Evolutionary conservation across 345 rosid species (phyloP).

Genomic region (Anastatica hierochuntica): DNA sequence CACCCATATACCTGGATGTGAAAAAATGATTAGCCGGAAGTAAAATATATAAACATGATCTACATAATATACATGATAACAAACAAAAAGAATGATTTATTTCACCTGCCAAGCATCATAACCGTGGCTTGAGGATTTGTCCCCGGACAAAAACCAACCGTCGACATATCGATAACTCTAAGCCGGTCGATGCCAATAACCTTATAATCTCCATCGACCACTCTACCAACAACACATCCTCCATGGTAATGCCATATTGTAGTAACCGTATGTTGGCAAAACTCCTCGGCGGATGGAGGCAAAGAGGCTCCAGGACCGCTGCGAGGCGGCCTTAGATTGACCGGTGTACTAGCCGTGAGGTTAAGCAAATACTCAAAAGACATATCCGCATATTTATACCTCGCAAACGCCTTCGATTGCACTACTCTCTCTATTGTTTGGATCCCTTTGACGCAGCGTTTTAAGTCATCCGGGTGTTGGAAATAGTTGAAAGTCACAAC

Average conservation of each 20-base stretch:
- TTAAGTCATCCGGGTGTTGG: constrained; percentile 44
- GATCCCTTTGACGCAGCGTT: constrained; percentile 51
- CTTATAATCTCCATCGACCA: constrained; percentile 57
- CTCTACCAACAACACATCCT: constrained; percentile 73
- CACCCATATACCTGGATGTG: constrained; percentile 72
- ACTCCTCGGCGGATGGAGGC: constrained; percentile 40
- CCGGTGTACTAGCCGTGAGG: constrained; percentile 39
- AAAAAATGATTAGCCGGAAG: neutral
- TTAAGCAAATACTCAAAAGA: constrained; percentile 33
- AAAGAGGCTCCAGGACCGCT: constrained; percentile 36
- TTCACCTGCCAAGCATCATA: constrained; percentile 97
- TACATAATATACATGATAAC: neutral
- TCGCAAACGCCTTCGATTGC: constrained; percentile 39
- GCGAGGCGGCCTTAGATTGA: constrained; percentile 62
- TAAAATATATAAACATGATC: neutral
- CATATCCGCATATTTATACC: constrained; percentile 28
- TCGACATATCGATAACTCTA: constrained; percentile 77
- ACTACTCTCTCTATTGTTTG: constrained; percentile 39
- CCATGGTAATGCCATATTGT: constrained; percentile 96
- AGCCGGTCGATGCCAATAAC: constrained; percentile 53
- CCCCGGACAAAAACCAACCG: constrained; percentile 63
- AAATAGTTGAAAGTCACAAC: constrained; percentile 61
- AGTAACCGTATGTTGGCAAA: constrained; percentile 69
- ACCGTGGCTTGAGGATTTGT: constrained; percentile 96
- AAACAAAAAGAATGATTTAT: neutral